Percentiles rank a stretch among this genome's conserved stretches.
Conservation (phyloP, 139 green algal genomes). For the Raphidocelis subcapitata region DNA sequence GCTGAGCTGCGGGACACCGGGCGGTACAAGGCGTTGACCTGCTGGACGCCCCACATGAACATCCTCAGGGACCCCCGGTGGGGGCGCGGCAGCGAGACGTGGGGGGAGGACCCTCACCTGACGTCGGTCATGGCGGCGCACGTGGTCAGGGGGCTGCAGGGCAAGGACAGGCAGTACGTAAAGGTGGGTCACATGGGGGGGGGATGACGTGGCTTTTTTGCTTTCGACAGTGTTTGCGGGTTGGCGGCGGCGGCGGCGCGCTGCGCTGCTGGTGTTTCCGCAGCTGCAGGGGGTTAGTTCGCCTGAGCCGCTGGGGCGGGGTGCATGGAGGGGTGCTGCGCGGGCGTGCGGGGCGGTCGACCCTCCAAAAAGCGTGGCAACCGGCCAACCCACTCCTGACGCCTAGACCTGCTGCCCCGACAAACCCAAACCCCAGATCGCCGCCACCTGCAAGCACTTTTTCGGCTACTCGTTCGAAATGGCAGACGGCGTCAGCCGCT, state of each 20-base stretch:
- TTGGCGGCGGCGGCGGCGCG: too few relatives aligned
- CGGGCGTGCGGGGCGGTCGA: too few relatives aligned
- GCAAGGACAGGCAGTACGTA: not conserved
- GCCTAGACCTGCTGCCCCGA: too few relatives aligned
- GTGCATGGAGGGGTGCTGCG: too few relatives aligned
- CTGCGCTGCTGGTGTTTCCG: too few relatives aligned
- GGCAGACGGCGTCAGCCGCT: slow-evolving; percentile 20
- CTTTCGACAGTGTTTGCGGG: too few relatives aligned
- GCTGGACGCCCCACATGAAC: slow-evolving; percentile 29
- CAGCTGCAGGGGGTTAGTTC: too few relatives aligned
- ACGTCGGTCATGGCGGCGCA: not conserved
- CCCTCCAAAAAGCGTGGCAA: too few relatives aligned
- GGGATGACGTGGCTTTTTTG: too few relatives aligned
- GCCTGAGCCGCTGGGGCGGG: too few relatives aligned
- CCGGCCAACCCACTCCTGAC: too few relatives aligned
- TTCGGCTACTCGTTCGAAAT: slow-evolving; percentile 24
- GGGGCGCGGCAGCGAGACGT: slow-evolving; percentile 25
- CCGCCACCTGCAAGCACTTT: slow-evolving; percentile 34
- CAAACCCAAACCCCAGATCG: slow-evolving; percentile 11
- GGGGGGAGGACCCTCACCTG: slow-evolving; percentile 21
- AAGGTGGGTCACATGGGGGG: not conserved
- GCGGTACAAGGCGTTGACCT: slow-evolving; percentile 9
- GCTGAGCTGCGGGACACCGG: too few relatives aligned
- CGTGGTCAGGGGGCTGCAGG: slow-evolving; percentile 5
- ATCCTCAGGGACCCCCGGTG: slow-evolving; percentile 14